A percentile compares a stretch with the other conserved stretches of the same genome.
These are phyloP conservation scores for Ehretia macrophylla DNA, from an alignment of 257 asterid species.

Conservation along the genomic window DNA sequence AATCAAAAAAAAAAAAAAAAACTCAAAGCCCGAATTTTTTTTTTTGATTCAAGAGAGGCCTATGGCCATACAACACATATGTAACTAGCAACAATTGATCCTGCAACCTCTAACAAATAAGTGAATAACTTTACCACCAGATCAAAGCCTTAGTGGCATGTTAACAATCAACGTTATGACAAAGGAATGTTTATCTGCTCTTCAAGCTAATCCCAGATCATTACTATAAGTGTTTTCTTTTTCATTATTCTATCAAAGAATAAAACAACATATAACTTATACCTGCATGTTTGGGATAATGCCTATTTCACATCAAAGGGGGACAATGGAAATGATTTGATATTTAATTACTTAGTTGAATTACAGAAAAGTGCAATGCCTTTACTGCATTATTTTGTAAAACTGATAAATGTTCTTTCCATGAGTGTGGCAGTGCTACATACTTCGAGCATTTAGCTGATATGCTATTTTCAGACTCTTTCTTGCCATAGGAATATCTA, in stretches of 20 bases:
- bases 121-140: no score
- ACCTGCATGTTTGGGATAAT: neutral
- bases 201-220: conserved; percentile 48
- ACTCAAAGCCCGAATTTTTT: no score
- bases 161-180: no score
- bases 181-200: conserved; percentile 64
- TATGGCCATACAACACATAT: no score
- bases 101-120: no score
- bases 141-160: no score
- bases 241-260: conserved; percentile 2
- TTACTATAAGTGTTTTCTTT: conserved; percentile 53
- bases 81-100: no score
- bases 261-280: neutral
- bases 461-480: conserved; percentile 60
- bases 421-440: neutral
- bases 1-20: no score
- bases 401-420: neutral
- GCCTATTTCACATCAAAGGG: neutral
- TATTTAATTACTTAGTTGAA: no score
- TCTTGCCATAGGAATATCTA: conserved; percentile 66
- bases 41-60: no score
- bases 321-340: neutral
- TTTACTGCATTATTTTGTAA: no score
- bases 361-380: neutral
- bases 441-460: conserved; percentile 15